Evolutionary conservation across 768 basidiomycete species (phyloP), one percentile per base, ranked within the genome.

Genomic region (Infundibulicybe gibba): DNA sequence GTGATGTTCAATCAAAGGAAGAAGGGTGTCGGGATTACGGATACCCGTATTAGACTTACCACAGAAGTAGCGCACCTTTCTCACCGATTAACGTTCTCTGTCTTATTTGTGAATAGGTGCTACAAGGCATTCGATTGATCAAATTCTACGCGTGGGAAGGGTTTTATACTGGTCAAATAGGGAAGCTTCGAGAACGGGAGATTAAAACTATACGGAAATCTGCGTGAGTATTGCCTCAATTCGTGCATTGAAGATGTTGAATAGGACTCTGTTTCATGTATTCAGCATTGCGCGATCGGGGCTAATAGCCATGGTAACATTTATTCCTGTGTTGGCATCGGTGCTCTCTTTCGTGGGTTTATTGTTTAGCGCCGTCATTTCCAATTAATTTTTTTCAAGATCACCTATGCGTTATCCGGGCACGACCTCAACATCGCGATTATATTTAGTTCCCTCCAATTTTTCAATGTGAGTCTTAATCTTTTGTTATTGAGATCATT

Each of bases 51-150:
- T 9, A 62, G 78, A 11, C 63, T 80, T 32, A 68, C 72, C 2
- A 75, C 70, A 8, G 82, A 83, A 63, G 72, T 74, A 20, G 19
- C 49, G n/a, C n/a, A n/a, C 43, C 37, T 34, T 31, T 49, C n/a
- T 13, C 30, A 14, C 43, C 19, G 3, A 6, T 9, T 41, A 3
- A 10, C 10, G 10, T 38, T 14, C 14, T 16, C 2, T 19, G 25
- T 41, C 16, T 40, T 1, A 13, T 11, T 20, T 21, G 5, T 32
- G 25, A 9, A 25, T 44, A 78, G 66, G 72, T 86, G 3, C 62
- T 89, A n/a, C 80, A 82, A 57, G 80, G 80, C 35, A 83, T 86
- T 44, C 72, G 83, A 4, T 66, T 83, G 5, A 72, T 86, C 54
- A 86, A 86, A 61, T 67, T 75, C 21, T 83, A 79, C 56, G 78